Evolutionary conservation across 495 filamentous ascomycete genomes (phyloP), one percentile per base, ranked within the genome.

Genomic region (Sphaerosporella brunnea): DNA sequence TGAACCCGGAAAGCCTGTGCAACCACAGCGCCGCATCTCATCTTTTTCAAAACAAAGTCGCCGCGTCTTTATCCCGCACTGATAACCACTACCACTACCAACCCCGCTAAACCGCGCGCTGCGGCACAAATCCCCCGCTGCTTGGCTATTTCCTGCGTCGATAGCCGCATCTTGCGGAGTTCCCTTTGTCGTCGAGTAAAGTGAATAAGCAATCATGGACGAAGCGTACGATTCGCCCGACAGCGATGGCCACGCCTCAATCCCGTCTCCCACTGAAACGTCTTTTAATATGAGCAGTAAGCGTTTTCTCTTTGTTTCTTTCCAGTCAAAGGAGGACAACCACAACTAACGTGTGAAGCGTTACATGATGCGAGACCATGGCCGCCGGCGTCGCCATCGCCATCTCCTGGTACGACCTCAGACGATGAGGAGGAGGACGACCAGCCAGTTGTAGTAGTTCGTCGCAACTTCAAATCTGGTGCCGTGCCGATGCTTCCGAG

Each of bases 221-320:
- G 55, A 59, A 39, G 56, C 44, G 9, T 59, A 52, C 34, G 56
- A 56, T 47, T 59, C 56, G 25, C 56, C 56, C 28, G 55, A 58
- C 32, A 59, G 56, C 55, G 56, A 59, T 26, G 56, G 56, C 16
- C 56, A 59, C 40, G 56, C 48, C 30, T 54, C 56, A 8, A 56
- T 59, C 21, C 56, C 56, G 4, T 59, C 56, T 19, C 56, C 56
- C 28, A 59, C 51, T 2, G 55, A 59, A 23, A 59, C 51, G 11
- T 58, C 56, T 23, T 59, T 59, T 34, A 53, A 59, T 26, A 38
- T 59, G 1, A 59, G 52, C 23, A 40, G 56, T 55, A 54, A 19
- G 45, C 26, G 23, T 21, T 40, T 40, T 21, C 37, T 13, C 20
- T n/a, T n/a, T n/a, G n/a, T n/a, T n/a, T 16, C 20, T 40, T 13